phyloP scores from a whole-genome alignment of 139 green algal species.

The Tetraselmis chui region DNA sequence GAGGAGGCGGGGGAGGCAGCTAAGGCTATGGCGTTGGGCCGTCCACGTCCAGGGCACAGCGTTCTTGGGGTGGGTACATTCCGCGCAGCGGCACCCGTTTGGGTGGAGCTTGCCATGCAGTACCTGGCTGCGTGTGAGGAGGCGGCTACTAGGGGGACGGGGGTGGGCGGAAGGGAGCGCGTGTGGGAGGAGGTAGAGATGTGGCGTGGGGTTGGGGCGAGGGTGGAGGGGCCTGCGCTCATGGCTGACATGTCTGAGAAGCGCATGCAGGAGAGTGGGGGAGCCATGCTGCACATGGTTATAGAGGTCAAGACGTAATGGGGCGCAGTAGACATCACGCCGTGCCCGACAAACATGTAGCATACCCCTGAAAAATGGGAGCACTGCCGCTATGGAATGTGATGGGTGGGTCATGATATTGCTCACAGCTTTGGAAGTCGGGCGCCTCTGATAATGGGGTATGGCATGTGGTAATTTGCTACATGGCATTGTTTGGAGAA shows the following conservation, averaged over 20 bases:
- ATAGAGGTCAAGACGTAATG: too few relatives aligned
- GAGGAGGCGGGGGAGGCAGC: background rate
- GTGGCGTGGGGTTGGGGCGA: background rate
- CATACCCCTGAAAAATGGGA: too few relatives aligned
- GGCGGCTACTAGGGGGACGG: too few relatives aligned
- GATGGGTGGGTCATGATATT: too few relatives aligned
- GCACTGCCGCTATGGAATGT: too few relatives aligned
- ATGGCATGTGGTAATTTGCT: too few relatives aligned
- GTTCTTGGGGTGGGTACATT: conserved; percentile 2
- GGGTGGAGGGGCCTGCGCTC: background rate
- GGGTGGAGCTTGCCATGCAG: background rate
- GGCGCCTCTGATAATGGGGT: too few relatives aligned
- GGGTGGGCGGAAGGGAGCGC: too few relatives aligned
- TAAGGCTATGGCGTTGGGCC: conserved; percentile 3
- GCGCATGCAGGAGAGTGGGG: background rate
- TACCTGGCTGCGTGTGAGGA: background rate
- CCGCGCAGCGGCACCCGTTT: conserved; percentile 1
- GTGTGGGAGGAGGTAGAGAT: background rate
- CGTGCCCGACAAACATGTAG: too few relatives aligned
- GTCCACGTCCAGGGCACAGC: conserved; percentile 5
- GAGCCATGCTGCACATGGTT: background rate
- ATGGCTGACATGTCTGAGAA: background rate
- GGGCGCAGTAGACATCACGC: too few relatives aligned
- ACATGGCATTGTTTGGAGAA: too few relatives aligned
- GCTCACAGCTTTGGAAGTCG: too few relatives aligned